Evolutionary conservation across 1,284 basidiomycete species (phyloP).

Genomic region (Tylopilus orsonianus): DNA sequence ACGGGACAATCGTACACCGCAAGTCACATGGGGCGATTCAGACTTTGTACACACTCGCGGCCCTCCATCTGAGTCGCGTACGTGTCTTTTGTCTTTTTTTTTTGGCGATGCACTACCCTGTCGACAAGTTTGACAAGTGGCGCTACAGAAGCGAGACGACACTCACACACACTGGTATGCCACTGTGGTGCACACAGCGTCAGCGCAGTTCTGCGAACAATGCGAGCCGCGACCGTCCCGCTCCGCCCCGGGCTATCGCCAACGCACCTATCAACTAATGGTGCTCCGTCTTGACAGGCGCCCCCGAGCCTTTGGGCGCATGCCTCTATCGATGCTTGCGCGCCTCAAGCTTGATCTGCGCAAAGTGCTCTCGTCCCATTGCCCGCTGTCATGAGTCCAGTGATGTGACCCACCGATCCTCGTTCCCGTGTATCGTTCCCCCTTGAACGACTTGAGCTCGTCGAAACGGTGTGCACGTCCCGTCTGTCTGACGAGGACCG

Average conservation of each 20-base stretch:
- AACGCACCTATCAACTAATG: constrained; percentile 1
- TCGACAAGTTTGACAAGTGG: too few species aligned
- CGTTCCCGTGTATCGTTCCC: constrained; percentile 1
- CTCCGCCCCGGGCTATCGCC: too few species aligned
- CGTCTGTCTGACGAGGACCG: too few species aligned
- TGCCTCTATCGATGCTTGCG: constrained; percentile 3
- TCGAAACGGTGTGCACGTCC: not conserved
- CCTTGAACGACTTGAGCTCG: constrained; percentile 10
- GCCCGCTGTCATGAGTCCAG: constrained; percentile 11
- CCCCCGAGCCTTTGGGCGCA: not conserved
- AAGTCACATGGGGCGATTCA: too few species aligned
- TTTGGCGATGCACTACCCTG: constrained; percentile 8
- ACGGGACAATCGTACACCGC: too few species aligned
- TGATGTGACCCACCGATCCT: constrained; percentile 6
- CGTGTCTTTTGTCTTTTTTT: constrained; percentile 11
- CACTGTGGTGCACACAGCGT: not conserved
- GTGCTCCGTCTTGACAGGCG: not conserved
- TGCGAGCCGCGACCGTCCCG: too few species aligned
- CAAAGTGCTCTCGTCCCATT: constrained; percentile 10
- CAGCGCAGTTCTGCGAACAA: not conserved
- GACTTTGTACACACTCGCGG: constrained; percentile 16
- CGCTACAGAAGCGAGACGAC: not conserved
- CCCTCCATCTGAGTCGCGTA: constrained; percentile 16
- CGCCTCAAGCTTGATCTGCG: constrained; percentile 5
- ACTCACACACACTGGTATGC: not conserved